Conservation (phyloP, 1,284 basidiomycete genomes). For the Phellinidium pouzarii region DNA sequence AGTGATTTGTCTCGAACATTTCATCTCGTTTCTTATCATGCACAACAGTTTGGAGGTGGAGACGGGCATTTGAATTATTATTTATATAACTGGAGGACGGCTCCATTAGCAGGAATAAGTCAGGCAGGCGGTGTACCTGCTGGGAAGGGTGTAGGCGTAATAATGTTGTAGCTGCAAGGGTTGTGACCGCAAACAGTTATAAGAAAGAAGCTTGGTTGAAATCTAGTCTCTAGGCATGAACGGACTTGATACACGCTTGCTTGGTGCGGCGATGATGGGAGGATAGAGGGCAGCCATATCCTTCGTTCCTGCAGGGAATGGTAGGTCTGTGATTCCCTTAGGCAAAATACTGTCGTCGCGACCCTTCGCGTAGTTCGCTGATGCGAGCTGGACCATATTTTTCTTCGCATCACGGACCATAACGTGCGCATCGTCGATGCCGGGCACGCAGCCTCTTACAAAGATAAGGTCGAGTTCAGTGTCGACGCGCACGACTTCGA, state of each 20-base stretch:
- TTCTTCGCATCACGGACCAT: conserved; percentile 81
- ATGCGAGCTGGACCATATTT: conserved; percentile 59
- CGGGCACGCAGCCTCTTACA: conserved; percentile 71
- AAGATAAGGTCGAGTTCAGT: conserved; percentile 81
- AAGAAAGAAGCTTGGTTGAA: background rate
- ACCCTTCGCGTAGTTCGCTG: conserved; percentile 67
- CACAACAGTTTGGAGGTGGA: conserved; percentile 75
- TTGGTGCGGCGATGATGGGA: conserved; percentile 58
- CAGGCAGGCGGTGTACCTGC: conserved; percentile 42
- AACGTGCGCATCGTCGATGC: conserved; percentile 71
- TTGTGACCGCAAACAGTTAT: background rate
- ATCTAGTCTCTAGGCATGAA: conserved; percentile 67
- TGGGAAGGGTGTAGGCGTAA: conserved; percentile 73
- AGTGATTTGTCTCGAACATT: conserved; percentile 21
- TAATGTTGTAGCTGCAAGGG: conserved; percentile 52
- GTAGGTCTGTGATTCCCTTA: conserved; percentile 76
- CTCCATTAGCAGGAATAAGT: conserved; percentile 63
- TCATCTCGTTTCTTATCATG: conserved; percentile 19
- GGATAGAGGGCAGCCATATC: conserved; percentile 67
- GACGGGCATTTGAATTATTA: conserved; percentile 90
- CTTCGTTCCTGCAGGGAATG: conserved; percentile 87
- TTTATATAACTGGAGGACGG: conserved; percentile 90
- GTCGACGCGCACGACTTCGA: conserved; percentile 87
- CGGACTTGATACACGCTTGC: conserved; percentile 62
- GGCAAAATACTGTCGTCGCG: conserved; percentile 77